phyloP scores from a whole-genome alignment of 2,329 filamentous ascomycete genomes.

The Nothopassalora personata region DNA sequence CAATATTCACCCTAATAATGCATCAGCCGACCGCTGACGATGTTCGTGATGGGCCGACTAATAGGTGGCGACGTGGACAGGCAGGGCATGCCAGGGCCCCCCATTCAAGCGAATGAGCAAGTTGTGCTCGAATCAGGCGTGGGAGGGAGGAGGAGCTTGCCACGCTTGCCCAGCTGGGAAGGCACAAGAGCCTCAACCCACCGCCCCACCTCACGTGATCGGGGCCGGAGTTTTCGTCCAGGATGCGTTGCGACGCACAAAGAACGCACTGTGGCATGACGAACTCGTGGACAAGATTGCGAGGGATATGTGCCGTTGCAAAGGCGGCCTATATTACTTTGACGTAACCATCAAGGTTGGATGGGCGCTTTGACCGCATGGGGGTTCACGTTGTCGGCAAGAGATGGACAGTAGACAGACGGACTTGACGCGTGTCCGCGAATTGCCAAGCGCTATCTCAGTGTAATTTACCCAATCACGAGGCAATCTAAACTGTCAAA shows the following conservation, averaged over 20 bases:
- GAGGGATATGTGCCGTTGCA: not conserved
- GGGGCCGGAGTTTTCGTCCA: not conserved
- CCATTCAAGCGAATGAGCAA: slow-evolving; percentile 6
- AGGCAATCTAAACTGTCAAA: too few relatives aligned
- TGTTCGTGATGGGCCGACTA: not conserved
- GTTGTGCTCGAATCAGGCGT: slow-evolving; percentile 7
- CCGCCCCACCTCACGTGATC: not conserved
- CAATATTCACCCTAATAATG: too few relatives aligned
- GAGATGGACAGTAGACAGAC: not conserved
- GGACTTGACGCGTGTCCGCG: not conserved
- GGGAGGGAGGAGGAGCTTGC: not conserved
- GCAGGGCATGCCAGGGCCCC: not conserved
- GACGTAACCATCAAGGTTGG: not conserved
- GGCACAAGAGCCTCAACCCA: not conserved
- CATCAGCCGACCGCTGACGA: not conserved
- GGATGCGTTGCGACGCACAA: not conserved
- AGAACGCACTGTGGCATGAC: not conserved
- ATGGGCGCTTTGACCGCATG: not conserved
- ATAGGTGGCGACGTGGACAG: slow-evolving; percentile 6
- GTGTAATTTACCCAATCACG: too few relatives aligned
- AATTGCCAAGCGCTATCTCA: too few relatives aligned
- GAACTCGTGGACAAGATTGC: not conserved
- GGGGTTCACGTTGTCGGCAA: not conserved
- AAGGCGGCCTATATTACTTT: not conserved
- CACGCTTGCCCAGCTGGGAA: not conserved